Conservation (phyloP, 2,329 filamentous ascomycete species). For the Curvularia lunata region DNA sequence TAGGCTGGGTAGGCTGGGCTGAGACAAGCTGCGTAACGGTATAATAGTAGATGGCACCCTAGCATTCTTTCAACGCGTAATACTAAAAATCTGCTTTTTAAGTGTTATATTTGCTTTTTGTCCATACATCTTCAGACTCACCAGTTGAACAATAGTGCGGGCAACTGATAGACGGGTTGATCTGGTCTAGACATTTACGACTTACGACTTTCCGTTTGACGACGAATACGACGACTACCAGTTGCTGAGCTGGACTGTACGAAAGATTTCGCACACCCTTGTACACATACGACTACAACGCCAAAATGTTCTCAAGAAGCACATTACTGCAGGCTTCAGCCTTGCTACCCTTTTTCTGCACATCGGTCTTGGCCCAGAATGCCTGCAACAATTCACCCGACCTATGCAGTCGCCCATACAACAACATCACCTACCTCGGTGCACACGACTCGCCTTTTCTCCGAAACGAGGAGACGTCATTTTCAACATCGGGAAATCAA, state of each 20-base stretch:
- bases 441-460: conserved; percentile 78
- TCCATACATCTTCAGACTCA: neutral
- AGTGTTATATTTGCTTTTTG: conserved; percentile 5
- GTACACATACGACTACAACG: conserved; percentile 3
- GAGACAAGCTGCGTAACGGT: conserved; percentile 18
- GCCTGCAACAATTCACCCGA: conserved; percentile 83
- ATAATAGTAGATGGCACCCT: conserved; percentile 15
- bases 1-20: conserved; percentile 19
- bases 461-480: conserved; percentile 65
- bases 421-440: conserved; percentile 77
- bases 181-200: conserved; percentile 5
- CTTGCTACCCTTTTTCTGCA: conserved; percentile 40
- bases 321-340: conserved; percentile 34
- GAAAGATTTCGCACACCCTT: neutral
- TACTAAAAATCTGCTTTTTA: neutral
- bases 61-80: neutral
- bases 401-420: conserved; percentile 74
- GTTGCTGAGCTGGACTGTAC: neutral
- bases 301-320: conserved; percentile 41
- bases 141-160: neutral
- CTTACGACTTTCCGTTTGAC: conserved; percentile 15
- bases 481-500: conserved; percentile 73
- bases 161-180: conserved; percentile 3
- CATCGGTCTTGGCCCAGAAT: conserved; percentile 41
- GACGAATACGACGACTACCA: conserved; percentile 6